Evolutionary conservation across 179 eudicot genomes (phyloP), one percentile per base, ranked within the genome.

Genomic region (Heliamphora pulchella): DNA sequence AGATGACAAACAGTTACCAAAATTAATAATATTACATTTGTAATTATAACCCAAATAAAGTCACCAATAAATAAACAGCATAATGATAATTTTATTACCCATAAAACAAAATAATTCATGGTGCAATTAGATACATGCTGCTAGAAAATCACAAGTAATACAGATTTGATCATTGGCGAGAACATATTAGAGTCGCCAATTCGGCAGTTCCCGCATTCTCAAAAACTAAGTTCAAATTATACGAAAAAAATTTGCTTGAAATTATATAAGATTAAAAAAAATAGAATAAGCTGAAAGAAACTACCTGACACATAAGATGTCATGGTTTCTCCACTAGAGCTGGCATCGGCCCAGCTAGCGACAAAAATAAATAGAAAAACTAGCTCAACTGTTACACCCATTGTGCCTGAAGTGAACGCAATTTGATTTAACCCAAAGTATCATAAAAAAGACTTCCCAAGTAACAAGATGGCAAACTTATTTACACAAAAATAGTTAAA

Each of bases 301-400:
- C 31, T 86, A 91, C 92, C 93, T 89, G 86, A 82, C 82, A 77
- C 62, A 61, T 79, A 77, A 44, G 84, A 64, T 46, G 58, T 73
- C 41, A 64, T 74, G 11, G 69, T 57, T 44, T 77, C 79, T 75
- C 86, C 80, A 41, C 82, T 18, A 63, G 63, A 55, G 47, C 96
- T 88, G 57, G 97, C 92, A 84, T 92, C 84, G 58, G 82, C 82
- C 88, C 87, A 88, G 80, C 82, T 88, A 77, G 84, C 61, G 71
- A 86, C 86, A 79, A 91, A 58, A 64, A 90, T 51, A 44, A 87
- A 71, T 67, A 91, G 80, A 83, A 91, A 77, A 50, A 92, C 76
- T 18, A 92, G 84, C 84, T 87, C 89, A 79, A 87, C 69, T 83
- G 86, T 86, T 67, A 72, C 61, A 66, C 78, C 89, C 95, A 92